Evolutionary conservation across 495 filamentous ascomycete genomes (phyloP).

Genomic region (Parmelia sp.): DNA sequence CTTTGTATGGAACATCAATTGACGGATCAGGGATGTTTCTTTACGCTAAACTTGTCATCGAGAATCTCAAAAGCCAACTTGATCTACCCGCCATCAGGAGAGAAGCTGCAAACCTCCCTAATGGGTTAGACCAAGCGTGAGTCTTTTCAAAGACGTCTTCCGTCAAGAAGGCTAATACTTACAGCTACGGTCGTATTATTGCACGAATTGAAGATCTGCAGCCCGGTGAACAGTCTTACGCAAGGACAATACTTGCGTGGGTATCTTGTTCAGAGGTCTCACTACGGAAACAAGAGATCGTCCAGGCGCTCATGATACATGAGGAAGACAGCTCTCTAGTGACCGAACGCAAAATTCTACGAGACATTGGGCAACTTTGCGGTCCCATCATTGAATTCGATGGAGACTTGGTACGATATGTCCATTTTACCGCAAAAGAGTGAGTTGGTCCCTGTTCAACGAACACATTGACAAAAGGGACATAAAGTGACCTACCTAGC

Average conservation of each 20-base stretch:
- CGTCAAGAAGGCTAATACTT: background rate
- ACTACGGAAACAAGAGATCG: conserved; percentile 2
- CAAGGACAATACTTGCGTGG: conserved; percentile 7
- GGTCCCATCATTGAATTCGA: conserved; percentile 13
- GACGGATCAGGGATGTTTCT: conserved; percentile 8
- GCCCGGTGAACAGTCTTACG: background rate
- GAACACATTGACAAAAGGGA: background rate
- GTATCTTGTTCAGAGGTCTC: conserved; percentile 3
- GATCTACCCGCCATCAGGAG: conserved; percentile 1
- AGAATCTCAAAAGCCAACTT: background rate
- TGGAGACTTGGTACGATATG: conserved; percentile 1
- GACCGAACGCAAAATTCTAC: background rate
- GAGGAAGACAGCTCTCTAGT: conserved; percentile 6
- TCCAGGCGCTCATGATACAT: conserved; percentile 5
- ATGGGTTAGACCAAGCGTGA: conserved; percentile 5
- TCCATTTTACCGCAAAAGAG: conserved; percentile 13
- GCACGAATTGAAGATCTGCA: background rate
- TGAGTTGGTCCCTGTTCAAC: background rate
- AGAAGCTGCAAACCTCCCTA: conserved; percentile 2
- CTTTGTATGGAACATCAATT: background rate
- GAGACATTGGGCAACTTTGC: background rate
- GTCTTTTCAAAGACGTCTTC: background rate
- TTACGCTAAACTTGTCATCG: conserved; percentile 10
- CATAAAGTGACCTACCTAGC: background rate
- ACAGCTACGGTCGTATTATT: conserved; percentile 13